Evolutionary conservation across 2,329 filamentous ascomycete species (phyloP), one percentile per base, ranked within the genome.

Genomic region (Rutstroemia sp.): DNA sequence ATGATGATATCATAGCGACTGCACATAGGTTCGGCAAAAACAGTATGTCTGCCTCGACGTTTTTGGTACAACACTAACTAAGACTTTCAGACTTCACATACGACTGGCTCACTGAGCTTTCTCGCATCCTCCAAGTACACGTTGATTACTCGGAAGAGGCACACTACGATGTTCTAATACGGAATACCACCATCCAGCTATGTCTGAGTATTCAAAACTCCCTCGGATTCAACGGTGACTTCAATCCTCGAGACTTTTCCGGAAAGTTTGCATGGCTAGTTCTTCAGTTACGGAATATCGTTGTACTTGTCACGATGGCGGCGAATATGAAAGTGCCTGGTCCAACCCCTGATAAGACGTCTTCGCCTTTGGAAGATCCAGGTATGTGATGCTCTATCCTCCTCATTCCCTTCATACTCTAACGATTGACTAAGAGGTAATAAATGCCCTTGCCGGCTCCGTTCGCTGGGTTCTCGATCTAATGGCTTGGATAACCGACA

Each of bases 101-200:
- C 44, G 77, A 84, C 57, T 84, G 85, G 76, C 74, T 88, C 52
- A 78, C 76, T 42, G 84, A 88, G 61, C 75, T 91, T 12, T 83
- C 89, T 52, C 78, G 81, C 42, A 82, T 88, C 57, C 74, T 92
- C 51, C 86, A 85, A 60, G 78, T 89, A 30, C 83, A 85, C 50
- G 82, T 92, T 48, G 92, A 97, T 72, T 95, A 92, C 67, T 87
- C 89, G 0, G 81, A 88, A 49, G 89, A 95, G 58, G 75, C 82
- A 1, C 79, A 82, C 46, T 82, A 87, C 63, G 85, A 92, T 67
- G 78, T 84, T 57, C 75, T 95, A 36, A 80, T 94, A 61, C 78
- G 85, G 58, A 92, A 94, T 65, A 76, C 78, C 3, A 78, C 84
- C 38, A 79, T 96, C 47, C 87, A 90, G 58, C 79, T 88, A 56